These are phyloP conservation scores for Planoprotostelium fungivorum DNA, from an alignment of 78 protist genomes.

Conservation along the genomic window DNA sequence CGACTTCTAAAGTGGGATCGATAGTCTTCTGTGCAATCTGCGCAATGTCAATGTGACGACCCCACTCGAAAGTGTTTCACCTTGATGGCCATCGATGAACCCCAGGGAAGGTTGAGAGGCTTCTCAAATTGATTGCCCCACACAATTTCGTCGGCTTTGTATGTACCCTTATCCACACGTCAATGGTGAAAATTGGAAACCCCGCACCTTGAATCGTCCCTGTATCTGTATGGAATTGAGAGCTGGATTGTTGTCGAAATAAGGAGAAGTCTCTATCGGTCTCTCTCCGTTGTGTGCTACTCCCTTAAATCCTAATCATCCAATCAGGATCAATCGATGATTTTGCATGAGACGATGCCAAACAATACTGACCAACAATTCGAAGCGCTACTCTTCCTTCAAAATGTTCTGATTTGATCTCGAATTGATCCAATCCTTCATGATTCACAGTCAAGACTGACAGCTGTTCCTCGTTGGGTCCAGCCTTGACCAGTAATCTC, in stretches of 20 bases:
- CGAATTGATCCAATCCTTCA: not conserved
- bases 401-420: not conserved
- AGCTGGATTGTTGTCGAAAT: not conserved
- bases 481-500: not conserved
- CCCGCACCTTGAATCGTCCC: not conserved
- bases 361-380: not conserved
- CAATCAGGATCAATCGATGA: not conserved
- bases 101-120: not conserved
- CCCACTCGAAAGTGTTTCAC: not conserved
- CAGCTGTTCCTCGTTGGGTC: not conserved
- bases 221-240: not conserved
- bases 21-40: not conserved
- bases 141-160: not conserved
- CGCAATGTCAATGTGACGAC: not conserved
- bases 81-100: not conserved
- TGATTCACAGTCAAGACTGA: not conserved
- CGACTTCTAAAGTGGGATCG: not conserved
- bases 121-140: not conserved
- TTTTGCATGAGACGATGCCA: too few relatives aligned
- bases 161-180: not conserved
- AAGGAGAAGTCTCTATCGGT: not conserved
- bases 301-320: not conserved
- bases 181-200: not conserved
- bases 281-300: not conserved
- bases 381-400: not conserved